Base-by-base conservation (phyloP, 768 basidiomycete species). In the Leccinellum albellum region DNA sequence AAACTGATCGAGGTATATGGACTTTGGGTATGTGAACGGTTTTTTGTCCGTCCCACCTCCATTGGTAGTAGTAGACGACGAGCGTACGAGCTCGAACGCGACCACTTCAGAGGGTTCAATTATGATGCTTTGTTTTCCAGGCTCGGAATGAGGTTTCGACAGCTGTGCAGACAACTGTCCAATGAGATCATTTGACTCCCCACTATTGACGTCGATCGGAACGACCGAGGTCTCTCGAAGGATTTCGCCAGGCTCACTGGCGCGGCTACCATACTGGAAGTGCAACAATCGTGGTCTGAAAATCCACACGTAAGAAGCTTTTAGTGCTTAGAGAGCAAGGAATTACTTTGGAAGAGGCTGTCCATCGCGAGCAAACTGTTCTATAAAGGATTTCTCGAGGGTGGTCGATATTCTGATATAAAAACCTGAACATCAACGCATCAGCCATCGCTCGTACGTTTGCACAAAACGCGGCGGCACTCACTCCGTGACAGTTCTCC, bases 1-100 rank as follows among this genome's bases (percentile, higher is more conserved):
- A 62, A 90, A 93, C 51, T 84, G 82, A 65, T 93, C 91, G 47
- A 92, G 74, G 66, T 83, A 90, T 48, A 93, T 74, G 20, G 76
- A 74, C 61, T 80, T 82, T 2, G 90, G 89, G 61, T 80, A 93
- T 14, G 67, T 69, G 61, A 91, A 86, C 4, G 61, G 62, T 55
- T 68, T 68, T 26, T 65, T 72, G 29, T 74, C 72, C 17, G 50
- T 47, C 24, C 59, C 64, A 4, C 62, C 60, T 2, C 63, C 66
- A 13, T 26, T 21, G 12, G 57, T 9, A 6, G 66, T 58, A 24
- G 35, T 68, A 3, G 56, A 29, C 49, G 40, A 55, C 46, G 64
- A 65, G 17, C 76, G 74, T 29, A 69, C 57, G 24, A 82, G 70
- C 29, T 83, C 76, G 66, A 89, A 89, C 0, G 79, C 76, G 40